Evolutionary conservation across 129 eudicot genomes (phyloP).

Genomic region (Logfia minima): DNA sequence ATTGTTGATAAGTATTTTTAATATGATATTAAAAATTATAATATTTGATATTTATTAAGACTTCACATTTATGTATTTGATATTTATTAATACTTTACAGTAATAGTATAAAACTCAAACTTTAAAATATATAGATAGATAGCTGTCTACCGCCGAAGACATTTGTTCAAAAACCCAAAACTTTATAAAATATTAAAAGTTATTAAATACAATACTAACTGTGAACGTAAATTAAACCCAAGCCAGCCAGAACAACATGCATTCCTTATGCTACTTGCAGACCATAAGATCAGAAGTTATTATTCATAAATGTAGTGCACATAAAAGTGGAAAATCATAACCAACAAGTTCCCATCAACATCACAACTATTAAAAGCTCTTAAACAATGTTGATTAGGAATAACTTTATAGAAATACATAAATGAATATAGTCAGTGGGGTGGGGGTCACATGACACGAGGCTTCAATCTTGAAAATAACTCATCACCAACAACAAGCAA

Average conservation of each 20-base stretch:
- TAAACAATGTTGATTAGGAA: slow-evolving; percentile 19
- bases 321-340: slow-evolving; percentile 19
- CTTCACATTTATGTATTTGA: too few relatives aligned
- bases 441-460: slow-evolving; percentile 31
- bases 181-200: not conserved
- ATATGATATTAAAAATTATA: too few relatives aligned
- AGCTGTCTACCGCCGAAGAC: not conserved
- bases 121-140: too few relatives aligned
- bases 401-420: slow-evolving; percentile 8
- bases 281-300: not conserved
- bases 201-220: slow-evolving; percentile 19
- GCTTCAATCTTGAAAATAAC: slow-evolving; percentile 28
- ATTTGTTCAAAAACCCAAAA: not conserved
- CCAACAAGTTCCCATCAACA: slow-evolving; percentile 24
- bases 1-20: too few relatives aligned
- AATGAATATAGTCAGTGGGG: slow-evolving; percentile 28
- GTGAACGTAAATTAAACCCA: slow-evolving; percentile 25
- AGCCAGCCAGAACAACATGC: slow-evolving; percentile 23
- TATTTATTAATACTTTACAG: too few relatives aligned
- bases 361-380: slow-evolving; percentile 26
- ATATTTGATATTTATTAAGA: too few relatives aligned
- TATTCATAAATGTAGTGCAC: slow-evolving; percentile 19
- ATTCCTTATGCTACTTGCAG: slow-evolving; percentile 4
- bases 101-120: too few relatives aligned
- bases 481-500: slow-evolving; percentile 27